Conservation (phyloP, 225 moss, liverwort and hornwort genomes). For the Lunularia cruciata region DNA sequence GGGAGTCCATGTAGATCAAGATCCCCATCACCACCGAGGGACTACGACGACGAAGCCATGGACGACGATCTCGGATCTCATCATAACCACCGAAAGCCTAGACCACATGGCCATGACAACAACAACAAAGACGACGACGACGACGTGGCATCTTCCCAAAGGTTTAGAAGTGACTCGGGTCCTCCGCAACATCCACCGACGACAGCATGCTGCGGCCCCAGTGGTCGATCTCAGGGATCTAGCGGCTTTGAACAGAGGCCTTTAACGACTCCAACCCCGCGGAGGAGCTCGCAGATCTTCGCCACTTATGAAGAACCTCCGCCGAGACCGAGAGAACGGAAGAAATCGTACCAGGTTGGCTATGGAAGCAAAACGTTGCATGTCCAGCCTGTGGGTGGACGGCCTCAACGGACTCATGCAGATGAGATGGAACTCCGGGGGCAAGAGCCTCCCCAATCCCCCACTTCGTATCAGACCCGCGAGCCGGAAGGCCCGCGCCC, state of each 20-base stretch:
- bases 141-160: not conserved
- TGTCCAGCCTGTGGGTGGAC: constrained; percentile 20
- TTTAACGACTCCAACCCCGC: too few species aligned
- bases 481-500: not conserved
- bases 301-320: not conserved
- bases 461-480: not conserved
- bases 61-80: not conserved
- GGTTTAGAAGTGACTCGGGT: not conserved
- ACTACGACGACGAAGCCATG: not conserved
- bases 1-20: constrained; percentile 14
- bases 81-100: not conserved
- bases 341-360: constrained; percentile 2
- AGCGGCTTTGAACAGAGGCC: too few species aligned
- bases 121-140: not conserved
- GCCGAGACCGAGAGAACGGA: not conserved
- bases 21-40: not conserved
- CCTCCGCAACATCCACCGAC: too few species aligned
- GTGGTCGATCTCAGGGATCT: too few species aligned
- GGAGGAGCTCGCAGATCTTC: too few species aligned
- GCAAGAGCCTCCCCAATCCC: not conserved
- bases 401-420: constrained; percentile 1
- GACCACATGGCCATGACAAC: too few species aligned
- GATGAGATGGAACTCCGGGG: not conserved
- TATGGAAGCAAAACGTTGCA: not conserved
- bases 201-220: too few species aligned